Base-by-base conservation (phyloP, 2,329 filamentous ascomycete genomes). In the Penicillium concentricum region DNA sequence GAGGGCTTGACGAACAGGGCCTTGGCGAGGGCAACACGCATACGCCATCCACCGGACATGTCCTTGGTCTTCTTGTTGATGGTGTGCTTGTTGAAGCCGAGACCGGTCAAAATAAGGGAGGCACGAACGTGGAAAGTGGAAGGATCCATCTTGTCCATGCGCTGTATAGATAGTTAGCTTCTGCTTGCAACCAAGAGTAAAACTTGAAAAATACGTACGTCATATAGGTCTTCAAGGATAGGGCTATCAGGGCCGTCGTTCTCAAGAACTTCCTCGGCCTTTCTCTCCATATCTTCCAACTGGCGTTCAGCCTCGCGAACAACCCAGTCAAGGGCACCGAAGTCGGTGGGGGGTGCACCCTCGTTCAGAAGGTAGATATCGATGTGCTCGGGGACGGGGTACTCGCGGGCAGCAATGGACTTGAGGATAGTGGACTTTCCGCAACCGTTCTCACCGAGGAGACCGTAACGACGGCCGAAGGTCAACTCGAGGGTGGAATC, bases 1-100 rank as follows among this genome's bases (percentile, higher is more conserved):
- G 92, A 94, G 35, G 95, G 94, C 85, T 95, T 96, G 80, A 99
- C 93, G 82, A 99, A 99, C 51, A 99, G 88, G 56, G 94, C 94
- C 84, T 97, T 97, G 74, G 85, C 94, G 60, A 99, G 87, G 56
- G 94, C 94, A 58, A 99, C 94, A 85, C 95, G 91, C 94, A 99
- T 99, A 83, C 93, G 88, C 94, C 94, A 99, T 69, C 94, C 94
- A 91, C 94, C 94, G 65, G 94, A 99, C 95, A 99, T 99, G 77
- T 99, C 95, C 86, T 97, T 99, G 70, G 95, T 99, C 87, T 95
- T 97, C 86, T 99, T 99, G 78, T 95, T 82, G 74, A 99, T 97
- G 55, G 95, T 99, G 68, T 79, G 80, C 84, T 97, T 97, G 87
- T 99, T 96, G 87, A 99, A 99, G 66, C 94, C 94, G 58, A 99